A percentile compares a stretch with the other conserved stretches of the same genome.
These are phyloP conservation scores for Asterella californica DNA, from an alignment of 225 moss, liverwort and hornwort genomes.

Conservation along the genomic window DNA sequence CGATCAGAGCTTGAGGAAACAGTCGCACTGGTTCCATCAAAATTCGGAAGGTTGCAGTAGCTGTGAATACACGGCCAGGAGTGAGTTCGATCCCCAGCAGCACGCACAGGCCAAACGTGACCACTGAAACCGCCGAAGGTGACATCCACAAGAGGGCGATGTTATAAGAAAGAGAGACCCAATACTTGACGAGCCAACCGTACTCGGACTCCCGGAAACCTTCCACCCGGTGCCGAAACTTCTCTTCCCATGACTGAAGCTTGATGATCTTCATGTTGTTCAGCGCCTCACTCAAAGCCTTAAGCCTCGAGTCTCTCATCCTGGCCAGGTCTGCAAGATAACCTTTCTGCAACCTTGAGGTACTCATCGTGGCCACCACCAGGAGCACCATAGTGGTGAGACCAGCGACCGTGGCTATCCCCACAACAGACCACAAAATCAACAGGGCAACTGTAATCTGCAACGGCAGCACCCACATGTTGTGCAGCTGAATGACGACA, in stretches of 20 bases:
- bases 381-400: conserved; percentile 45
- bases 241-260: conserved; percentile 63
- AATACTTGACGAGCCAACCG: conserved; percentile 44
- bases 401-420: conserved; percentile 50
- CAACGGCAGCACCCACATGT: conserved; percentile 54
- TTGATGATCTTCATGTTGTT: conserved; percentile 63
- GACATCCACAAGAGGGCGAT: conserved; percentile 58
- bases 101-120: conserved; percentile 56
- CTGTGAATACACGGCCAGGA: conserved; percentile 54
- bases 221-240: conserved; percentile 44
- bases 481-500: conserved; percentile 49
- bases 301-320: conserved; percentile 50
- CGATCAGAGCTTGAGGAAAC: conserved; percentile 57
- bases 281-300: conserved; percentile 52
- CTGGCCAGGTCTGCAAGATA: conserved; percentile 40
- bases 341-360: conserved; percentile 42
- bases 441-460: conserved; percentile 50
- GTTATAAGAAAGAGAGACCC: conserved; percentile 45
- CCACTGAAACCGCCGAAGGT: conserved; percentile 52
- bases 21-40: conserved; percentile 56
- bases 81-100: conserved; percentile 45
- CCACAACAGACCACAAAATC: conserved; percentile 52
- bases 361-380: conserved; percentile 37
- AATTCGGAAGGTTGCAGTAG: conserved; percentile 58
- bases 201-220: conserved; percentile 38